phyloP scores from a whole-genome alignment of 73 alveolate species.

The Tetrahymena elliotti region DNA sequence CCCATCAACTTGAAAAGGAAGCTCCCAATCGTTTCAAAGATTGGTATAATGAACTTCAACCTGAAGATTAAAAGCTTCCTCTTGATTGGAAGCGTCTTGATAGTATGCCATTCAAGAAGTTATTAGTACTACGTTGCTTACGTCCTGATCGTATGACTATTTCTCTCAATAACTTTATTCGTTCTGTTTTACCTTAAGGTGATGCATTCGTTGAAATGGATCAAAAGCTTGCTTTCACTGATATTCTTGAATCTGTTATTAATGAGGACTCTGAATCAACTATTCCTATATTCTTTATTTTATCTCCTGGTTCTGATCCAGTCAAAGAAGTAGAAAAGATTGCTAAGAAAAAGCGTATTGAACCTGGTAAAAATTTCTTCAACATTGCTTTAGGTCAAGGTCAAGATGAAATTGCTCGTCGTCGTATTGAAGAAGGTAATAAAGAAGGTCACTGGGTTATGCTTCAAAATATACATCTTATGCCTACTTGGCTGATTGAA shows the following conservation, averaged over 20 bases:
- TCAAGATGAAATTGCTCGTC: slow-evolving; percentile 96
- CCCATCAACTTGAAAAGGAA: slow-evolving; percentile 97
- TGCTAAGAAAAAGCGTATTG: slow-evolving; percentile 80
- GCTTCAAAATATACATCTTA: slow-evolving; percentile 97
- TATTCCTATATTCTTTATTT: slow-evolving; percentile 98
- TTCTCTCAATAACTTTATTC: slow-evolving; percentile 94
- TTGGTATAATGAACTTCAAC: slow-evolving; percentile 98
- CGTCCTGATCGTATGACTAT: slow-evolving; percentile 98
- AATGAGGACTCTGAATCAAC: slow-evolving; percentile 94
- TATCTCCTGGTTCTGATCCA: slow-evolving; percentile 99
- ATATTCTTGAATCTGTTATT: slow-evolving; percentile 74
- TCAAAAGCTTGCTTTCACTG: slow-evolving; percentile 82
- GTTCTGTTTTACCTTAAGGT: slow-evolving; percentile 82
- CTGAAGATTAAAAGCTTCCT: slow-evolving; percentile 99
- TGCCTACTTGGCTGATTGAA: slow-evolving; percentile 97
- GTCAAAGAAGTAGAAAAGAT: slow-evolving; percentile 95
- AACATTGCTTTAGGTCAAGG: slow-evolving; percentile 99
- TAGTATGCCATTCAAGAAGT: slow-evolving; percentile 95
- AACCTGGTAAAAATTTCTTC: slow-evolving; percentile 86
- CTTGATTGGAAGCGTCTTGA: slow-evolving; percentile 99
- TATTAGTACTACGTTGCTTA: slow-evolving; percentile 95
- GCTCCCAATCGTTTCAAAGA: slow-evolving; percentile 98
- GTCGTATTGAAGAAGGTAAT: slow-evolving; percentile 95
- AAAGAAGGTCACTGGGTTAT: slow-evolving; percentile 99
- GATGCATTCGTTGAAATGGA: slow-evolving; percentile 79